Percentiles rank a stretch among this genome's conserved stretches.
phyloP scores from a whole-genome alignment of 495 filamentous ascomycete genomes.

The Neurospora hispaniola region DNA sequence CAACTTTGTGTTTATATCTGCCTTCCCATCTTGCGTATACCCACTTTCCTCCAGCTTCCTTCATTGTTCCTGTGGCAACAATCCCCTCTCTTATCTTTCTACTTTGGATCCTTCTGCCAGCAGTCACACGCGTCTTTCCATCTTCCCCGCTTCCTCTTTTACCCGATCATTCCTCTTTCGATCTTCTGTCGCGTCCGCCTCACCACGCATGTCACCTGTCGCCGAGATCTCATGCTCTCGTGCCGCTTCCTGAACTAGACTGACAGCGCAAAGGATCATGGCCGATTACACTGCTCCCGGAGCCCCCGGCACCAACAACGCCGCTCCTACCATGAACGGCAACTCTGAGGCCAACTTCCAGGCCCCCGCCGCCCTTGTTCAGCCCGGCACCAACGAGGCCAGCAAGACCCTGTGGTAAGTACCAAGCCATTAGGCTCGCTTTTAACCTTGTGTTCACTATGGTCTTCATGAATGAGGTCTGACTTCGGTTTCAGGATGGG shows the following conservation, averaged over 20 bases:
- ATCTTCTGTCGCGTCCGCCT: background rate
- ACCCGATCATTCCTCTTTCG: background rate
- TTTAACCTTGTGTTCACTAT: background rate
- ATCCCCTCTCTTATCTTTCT: background rate
- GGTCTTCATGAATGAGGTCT: constrained; percentile 1
- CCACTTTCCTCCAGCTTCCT: background rate
- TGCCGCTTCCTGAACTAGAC: background rate
- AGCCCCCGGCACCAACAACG: constrained; percentile 13
- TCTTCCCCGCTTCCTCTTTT: background rate
- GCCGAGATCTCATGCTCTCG: background rate
- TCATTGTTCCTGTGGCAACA: background rate
- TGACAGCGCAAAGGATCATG: constrained; percentile 10
- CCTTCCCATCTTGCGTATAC: background rate
- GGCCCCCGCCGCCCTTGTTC: constrained; percentile 4
- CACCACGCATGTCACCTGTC: background rate
- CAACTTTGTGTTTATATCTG: background rate
- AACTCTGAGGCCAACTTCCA: constrained; percentile 12
- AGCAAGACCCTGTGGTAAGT: constrained; percentile 37
- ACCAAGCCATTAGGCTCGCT: background rate
- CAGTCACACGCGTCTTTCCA: background rate
- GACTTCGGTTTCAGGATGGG: constrained; percentile 71
- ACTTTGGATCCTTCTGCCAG: background rate
- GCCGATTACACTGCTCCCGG: constrained; percentile 17
- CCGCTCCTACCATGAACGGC: constrained; percentile 22
- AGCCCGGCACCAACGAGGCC: constrained; percentile 15